These are phyloP conservation scores for Trichocladium antarcticum DNA, from an alignment of 495 filamentous ascomycete genomes.

Conservation along the genomic window DNA sequence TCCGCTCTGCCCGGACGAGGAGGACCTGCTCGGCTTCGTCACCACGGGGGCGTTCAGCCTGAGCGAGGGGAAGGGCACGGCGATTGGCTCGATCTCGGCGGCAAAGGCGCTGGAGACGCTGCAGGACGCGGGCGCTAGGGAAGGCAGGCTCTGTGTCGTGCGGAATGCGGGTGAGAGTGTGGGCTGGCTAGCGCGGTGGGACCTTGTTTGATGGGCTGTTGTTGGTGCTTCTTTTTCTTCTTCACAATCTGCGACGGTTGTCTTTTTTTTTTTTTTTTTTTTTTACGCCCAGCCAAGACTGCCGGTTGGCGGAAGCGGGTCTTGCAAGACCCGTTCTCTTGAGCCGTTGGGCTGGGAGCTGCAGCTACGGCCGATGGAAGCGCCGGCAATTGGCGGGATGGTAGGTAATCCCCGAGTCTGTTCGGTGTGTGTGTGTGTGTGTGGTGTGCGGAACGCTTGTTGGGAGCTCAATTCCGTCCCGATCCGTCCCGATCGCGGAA, in stretches of 20 bases:
- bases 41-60: conserved; percentile 79
- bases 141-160: conserved; percentile 59
- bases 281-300: background rate
- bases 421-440: no score
- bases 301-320: background rate
- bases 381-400: background rate
- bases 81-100: conserved; percentile 60
- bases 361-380: background rate
- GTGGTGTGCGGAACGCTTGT: no score
- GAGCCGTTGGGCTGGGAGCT: background rate
- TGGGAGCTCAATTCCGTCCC: no score
- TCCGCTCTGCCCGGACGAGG: conserved; percentile 56
- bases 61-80: conserved; percentile 62
- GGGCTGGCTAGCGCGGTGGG: conserved; percentile 74
- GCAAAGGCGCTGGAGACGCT: conserved; percentile 39
- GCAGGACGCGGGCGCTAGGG: conserved; percentile 11
- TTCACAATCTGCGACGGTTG: conserved; percentile 1
- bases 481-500: background rate
- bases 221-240: background rate
- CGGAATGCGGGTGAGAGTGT: conserved; percentile 63
- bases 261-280: background rate
- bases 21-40: conserved; percentile 83
- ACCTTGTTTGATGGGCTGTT: conserved; percentile 41
- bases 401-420: no score
- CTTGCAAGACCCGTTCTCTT: background rate